phyloP scores from a whole-genome alignment of 2,329 filamentous ascomycete species.

The Colletotrichum filicis region DNA sequence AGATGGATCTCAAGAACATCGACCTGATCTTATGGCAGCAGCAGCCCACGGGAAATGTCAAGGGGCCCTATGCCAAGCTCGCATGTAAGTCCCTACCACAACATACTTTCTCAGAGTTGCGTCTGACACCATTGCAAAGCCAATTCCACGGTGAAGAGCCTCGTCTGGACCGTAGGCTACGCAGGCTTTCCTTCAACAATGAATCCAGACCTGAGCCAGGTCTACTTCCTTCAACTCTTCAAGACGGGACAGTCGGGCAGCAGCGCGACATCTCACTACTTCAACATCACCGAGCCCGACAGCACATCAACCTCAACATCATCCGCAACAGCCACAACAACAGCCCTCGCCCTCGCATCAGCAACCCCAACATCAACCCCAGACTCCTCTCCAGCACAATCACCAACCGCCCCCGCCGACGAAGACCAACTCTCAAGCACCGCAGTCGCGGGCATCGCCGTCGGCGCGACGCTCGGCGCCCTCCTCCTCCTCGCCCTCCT shows the following conservation, averaged over 20 bases:
- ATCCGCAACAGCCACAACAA: background rate
- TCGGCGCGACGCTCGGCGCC: background rate
- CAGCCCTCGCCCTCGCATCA: background rate
- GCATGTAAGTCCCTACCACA: background rate
- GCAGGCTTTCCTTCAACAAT: background rate
- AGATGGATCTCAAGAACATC: slow-evolving; percentile 26
- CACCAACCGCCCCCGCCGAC: background rate
- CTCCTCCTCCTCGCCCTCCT: background rate
- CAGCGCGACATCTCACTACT: slow-evolving; percentile 1
- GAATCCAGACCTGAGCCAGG: background rate
- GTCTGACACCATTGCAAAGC: background rate
- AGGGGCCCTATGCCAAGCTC: background rate
- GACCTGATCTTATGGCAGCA: background rate
- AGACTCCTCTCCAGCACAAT: too few relatives aligned
- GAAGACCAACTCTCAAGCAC: background rate
- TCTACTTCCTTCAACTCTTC: slow-evolving; percentile 2
- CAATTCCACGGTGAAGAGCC: background rate
- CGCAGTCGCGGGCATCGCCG: background rate
- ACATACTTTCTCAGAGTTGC: too few relatives aligned
- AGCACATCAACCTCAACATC: background rate
- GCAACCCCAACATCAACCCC: background rate
- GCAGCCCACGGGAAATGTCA: background rate
- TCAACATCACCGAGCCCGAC: background rate
- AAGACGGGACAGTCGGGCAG: background rate
- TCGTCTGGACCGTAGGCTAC: background rate